Evolutionary conservation across 345 rosid genomes (phyloP).

Genomic region (Eucalyptus microcorys): DNA sequence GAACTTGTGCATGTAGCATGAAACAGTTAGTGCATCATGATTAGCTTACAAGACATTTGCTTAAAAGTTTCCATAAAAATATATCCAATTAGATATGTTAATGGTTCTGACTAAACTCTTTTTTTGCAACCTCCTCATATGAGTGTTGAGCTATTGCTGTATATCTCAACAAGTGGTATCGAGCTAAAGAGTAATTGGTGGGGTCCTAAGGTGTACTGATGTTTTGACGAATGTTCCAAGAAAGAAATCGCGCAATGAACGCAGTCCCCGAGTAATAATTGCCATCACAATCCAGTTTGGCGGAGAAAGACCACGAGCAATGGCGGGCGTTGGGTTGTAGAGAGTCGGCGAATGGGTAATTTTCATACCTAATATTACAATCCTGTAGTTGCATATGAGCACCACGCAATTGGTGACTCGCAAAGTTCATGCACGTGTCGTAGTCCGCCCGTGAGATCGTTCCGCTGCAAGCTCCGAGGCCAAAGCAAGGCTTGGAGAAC

Average conservation of each 20-base stretch:
- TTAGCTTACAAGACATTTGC: neutral
- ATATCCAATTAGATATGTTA: neutral
- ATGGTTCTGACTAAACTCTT: neutral
- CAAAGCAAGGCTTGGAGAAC: too few relatives aligned
- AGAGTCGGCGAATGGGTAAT: neutral
- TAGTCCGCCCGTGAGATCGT: too few relatives aligned
- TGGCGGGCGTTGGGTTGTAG: neutral
- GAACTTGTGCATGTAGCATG: neutral
- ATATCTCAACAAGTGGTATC: neutral
- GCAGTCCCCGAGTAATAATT: accelerated
- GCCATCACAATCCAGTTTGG: neutral
- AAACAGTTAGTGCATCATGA: neutral
- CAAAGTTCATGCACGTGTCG: too few relatives aligned
- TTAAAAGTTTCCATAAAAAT: neutral
- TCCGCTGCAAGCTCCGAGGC: too few relatives aligned
- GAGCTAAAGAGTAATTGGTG: neutral
- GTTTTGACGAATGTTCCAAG: neutral
- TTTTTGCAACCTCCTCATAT: neutral
- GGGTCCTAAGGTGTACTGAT: neutral
- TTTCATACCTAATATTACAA: too few relatives aligned
- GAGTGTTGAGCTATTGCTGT: neutral
- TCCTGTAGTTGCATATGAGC: too few relatives aligned
- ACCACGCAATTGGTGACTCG: too few relatives aligned
- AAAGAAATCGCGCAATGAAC: neutral
- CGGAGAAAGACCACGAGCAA: neutral